Conservation (phyloP, 345 rosid genomes). For the Eutrema yunnanense region DNA sequence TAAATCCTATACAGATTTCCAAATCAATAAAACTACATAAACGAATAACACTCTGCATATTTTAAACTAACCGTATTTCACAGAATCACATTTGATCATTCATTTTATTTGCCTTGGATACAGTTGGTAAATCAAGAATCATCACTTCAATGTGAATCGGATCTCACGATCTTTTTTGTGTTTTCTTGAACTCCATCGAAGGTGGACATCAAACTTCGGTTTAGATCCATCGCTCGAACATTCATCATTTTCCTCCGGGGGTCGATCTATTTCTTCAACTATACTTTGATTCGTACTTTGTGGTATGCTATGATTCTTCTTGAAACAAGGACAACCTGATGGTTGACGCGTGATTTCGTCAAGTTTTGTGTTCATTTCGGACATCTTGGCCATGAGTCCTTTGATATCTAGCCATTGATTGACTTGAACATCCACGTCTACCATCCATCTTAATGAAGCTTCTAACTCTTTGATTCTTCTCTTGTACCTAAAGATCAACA, state of each 20-base stretch:
- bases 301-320: neutral
- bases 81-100: neutral
- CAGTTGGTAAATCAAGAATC: neutral
- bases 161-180: neutral
- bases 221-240: neutral
- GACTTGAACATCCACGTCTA: constrained; percentile 21
- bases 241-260: neutral
- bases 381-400: constrained; percentile 8
- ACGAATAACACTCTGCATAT: too few relatives aligned
- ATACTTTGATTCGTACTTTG: neutral
- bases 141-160: neutral
- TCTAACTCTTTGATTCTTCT: constrained; percentile 23
- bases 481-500: constrained; percentile 5
- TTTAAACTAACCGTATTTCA: neutral
- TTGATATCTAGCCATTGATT: constrained; percentile 10
- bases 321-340: neutral
- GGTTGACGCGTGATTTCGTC: constrained; percentile 6
- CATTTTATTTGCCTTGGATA: neutral
- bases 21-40: too few relatives aligned
- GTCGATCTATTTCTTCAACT: neutral
- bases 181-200: constrained; percentile 11
- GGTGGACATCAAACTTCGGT: constrained; percentile 20
- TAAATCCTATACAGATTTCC: too few relatives aligned
- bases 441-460: constrained; percentile 26
- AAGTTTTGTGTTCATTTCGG: constrained; percentile 19